Evolutionary conservation across 2,329 filamentous ascomycete genomes (phyloP), one percentile per base, ranked within the genome.

Genomic region (Calycina marina): DNA sequence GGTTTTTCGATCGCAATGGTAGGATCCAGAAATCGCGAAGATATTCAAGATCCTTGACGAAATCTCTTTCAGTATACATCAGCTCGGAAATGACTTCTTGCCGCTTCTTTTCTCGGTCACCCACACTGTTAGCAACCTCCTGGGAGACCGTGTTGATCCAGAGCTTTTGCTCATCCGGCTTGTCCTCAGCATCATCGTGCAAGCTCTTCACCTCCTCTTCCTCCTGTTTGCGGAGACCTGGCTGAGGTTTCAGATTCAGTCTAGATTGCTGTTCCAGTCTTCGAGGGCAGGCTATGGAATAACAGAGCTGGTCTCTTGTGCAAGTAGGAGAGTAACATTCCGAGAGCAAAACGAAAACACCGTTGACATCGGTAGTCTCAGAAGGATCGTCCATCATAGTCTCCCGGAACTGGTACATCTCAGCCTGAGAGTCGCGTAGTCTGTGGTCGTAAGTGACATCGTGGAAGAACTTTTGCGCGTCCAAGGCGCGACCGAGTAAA

Each of bases 111-210:
- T 98, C 90, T 44, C 72, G 73, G 45, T 98, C 90, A 30, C 75
- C 76, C 17, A 94, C 77, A 50, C 77, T 82, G 46, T 96, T 86
- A 1, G 86, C 85, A 36, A 98, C 66, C 54, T 96, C 90, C 55
- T 93, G 90, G 1, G 86, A 83, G 20, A 98, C 90, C 10, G 86
- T 93, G 55, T 96, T 96, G 57, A 98, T 98, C 90, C 90, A 98
- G 22, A 98, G 69, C 57, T 96, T 96, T 61, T 96, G 90, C 55
- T 96, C 86, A 50, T 94, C 85, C 18, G 79, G 83, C 48, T 90
- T 78, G 37, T 86, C 80, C n/a, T 22, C 20, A 9, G 20, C n/a
- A 41, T 90, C 83, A 46, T 92, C 85, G 49, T 93, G 86, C 50
- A 82, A 57, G 60, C 73, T 90, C 52, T 64, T 65, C 2, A 8